phyloP scores from a whole-genome alignment of 257 asterid genomes.

The Solanum phureja region DNA sequence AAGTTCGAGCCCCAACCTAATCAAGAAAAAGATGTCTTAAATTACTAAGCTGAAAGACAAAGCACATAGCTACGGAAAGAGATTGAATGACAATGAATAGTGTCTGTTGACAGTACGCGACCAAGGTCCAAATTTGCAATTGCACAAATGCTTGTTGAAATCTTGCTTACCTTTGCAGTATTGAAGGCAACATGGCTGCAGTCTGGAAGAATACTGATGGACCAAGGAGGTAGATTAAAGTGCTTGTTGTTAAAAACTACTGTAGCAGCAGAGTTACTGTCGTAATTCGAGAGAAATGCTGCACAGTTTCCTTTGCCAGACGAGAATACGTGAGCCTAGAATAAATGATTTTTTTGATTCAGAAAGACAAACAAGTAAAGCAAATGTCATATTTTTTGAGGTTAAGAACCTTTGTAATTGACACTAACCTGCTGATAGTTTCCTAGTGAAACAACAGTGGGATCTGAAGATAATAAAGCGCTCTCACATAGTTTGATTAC shows the following conservation, averaged over 20 bases:
- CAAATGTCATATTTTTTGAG: background rate
- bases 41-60: background rate
- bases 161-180: conserved; percentile 41
- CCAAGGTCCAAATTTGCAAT: background rate
- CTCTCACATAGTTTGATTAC: conserved; percentile 53
- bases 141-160: background rate
- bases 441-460: conserved; percentile 38
- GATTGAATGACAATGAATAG: background rate
- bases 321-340: conserved; percentile 45
- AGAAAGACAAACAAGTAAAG: background rate
- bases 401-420: background rate
- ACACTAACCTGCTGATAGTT: conserved; percentile 33
- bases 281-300: conserved; percentile 52
- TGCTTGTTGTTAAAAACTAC: conserved; percentile 36
- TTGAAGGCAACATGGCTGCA: conserved; percentile 50
- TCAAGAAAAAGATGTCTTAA: background rate
- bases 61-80: background rate
- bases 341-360: background rate
- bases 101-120: background rate
- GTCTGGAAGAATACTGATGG: conserved; percentile 67
- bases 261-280: conserved; percentile 28
- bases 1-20: conserved; percentile 40
- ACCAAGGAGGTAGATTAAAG: conserved; percentile 66
- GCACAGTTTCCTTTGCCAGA: conserved; percentile 38
- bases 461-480: conserved; percentile 41